phyloP scores from a whole-genome alignment of 106 monocot species.

The Agapanthus africanus region DNA sequence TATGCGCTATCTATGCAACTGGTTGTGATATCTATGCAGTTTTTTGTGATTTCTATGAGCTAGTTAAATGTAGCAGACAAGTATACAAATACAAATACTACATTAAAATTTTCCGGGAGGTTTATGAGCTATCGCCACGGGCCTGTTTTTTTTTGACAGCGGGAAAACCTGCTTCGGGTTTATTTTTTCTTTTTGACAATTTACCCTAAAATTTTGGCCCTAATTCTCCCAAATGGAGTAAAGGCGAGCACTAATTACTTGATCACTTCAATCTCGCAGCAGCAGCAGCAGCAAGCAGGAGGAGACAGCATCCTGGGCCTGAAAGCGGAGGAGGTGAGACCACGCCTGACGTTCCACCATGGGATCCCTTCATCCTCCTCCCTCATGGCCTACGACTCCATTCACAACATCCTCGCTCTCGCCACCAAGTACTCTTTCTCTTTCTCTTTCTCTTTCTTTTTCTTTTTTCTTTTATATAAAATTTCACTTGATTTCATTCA shows the following conservation, averaged over 20 bases:
- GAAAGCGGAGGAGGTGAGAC: constrained; percentile 55
- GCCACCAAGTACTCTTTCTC: constrained; percentile 47
- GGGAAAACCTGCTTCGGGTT: background rate
- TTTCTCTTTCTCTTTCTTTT: background rate
- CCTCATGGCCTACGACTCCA: constrained; percentile 52
- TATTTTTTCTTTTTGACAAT: background rate
- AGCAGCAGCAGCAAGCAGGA: constrained; percentile 5
- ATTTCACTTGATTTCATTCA: no score
- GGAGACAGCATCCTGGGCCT: constrained; percentile 23
- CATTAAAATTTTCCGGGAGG: no score
- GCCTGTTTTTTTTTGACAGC: background rate
- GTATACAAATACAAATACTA: no score
- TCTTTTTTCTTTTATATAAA: constrained; percentile 1
- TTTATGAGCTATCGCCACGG: no score
- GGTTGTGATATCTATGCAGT: no score
- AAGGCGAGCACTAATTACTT: background rate
- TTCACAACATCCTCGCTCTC: constrained; percentile 64
- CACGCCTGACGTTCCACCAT: constrained; percentile 63
- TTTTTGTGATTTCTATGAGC: no score
- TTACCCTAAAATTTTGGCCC: no score
- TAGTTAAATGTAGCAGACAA: no score
- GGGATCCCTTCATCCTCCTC: constrained; percentile 58
- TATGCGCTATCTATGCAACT: no score
- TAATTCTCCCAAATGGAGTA: no score
- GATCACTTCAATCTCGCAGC: background rate